Evolutionary conservation across 139 green algal species (phyloP), one percentile per base, ranked within the genome.

Genomic region (Chlorella sp.): DNA sequence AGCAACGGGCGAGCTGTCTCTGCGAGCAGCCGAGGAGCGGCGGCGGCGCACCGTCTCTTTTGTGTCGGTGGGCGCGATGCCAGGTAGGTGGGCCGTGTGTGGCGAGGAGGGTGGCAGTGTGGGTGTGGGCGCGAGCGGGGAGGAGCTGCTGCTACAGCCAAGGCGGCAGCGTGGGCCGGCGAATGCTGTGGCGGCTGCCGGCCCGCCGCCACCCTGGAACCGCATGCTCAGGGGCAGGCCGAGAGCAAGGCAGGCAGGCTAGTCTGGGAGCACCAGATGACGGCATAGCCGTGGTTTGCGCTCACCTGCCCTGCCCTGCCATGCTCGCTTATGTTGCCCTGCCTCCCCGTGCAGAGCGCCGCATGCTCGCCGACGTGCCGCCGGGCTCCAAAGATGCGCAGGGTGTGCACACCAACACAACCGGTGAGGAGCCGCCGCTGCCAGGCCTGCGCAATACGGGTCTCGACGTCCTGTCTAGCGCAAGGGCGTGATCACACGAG

Each of bases 1-100:
- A 71, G 95, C 90, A 18, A 83, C 92, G 12, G 95, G 90, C 0
- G 95, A 97, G 92, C 91, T 97, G n/a, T 28, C 88, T 71, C 37
- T 97, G 88, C 79, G 95, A 42, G 89, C 94, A 16, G 86, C 91
- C 24, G 92, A 96, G 89, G 95, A 97, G 89, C 76, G 73, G 48
- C 86, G 85, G 66, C 77, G 94, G 30, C 60, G 66, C 66, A 68
- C 57, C 42, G 73, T 81, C 53, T 28, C 76, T 2, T 88, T 88
- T 75, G 68, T 88, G 26, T 42, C 40, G 4, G 34, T 66, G 12
- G 76, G 83, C 24, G 30, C 86, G 86, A 61, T 83, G 79, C 73
- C 32, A 32, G 61, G 76, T 85, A 60, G n/a, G 78, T 1, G 78
- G 24, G 78, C 40, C 1, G 61, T 39, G 64, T 32, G 64, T 9